These are phyloP conservation scores for Gryganskiella cystojenkinii DNA, from an alignment of 192 early-diverging fungal species.

Conservation along the genomic window DNA sequence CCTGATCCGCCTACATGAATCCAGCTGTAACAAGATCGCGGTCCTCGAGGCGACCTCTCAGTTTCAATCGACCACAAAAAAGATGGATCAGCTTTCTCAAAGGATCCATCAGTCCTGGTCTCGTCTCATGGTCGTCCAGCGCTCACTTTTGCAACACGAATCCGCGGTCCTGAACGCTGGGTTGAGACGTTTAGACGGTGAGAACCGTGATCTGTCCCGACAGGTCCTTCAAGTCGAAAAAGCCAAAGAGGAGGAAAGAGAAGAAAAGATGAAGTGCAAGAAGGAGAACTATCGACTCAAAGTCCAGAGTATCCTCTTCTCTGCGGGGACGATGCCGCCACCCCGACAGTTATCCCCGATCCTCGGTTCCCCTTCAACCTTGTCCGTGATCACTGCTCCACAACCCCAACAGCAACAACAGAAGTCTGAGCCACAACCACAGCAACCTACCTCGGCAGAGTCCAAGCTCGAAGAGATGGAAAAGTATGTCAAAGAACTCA, in stretches of 20 bases:
- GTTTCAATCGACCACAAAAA: constrained; percentile 15
- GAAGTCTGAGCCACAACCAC: too few relatives aligned
- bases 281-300: constrained; percentile 39
- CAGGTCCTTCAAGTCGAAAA: constrained; percentile 22
- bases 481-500: constrained; percentile 32
- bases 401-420: constrained; percentile 9
- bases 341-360: not conserved
- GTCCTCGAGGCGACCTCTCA: constrained; percentile 24
- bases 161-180: constrained; percentile 41
- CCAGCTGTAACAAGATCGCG: constrained; percentile 9
- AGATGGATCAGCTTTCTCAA: constrained; percentile 31
- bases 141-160: constrained; percentile 31
- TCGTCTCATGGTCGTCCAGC: constrained; percentile 22
- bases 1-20: constrained; percentile 31
- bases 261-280: constrained; percentile 44
- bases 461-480: constrained; percentile 23
- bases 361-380: too few relatives aligned
- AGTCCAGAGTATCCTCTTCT: constrained; percentile 36
- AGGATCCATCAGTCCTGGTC: constrained; percentile 36
- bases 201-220: constrained; percentile 41
- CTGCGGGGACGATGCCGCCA: not conserved
- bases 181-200: constrained; percentile 22
- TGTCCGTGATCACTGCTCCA: too few relatives aligned
- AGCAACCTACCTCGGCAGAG: too few relatives aligned
- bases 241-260: constrained; percentile 26